Evolutionary conservation across 1,284 basidiomycete species (phyloP), one percentile per base, ranked within the genome.

Genomic region (Athelia sp.): DNA sequence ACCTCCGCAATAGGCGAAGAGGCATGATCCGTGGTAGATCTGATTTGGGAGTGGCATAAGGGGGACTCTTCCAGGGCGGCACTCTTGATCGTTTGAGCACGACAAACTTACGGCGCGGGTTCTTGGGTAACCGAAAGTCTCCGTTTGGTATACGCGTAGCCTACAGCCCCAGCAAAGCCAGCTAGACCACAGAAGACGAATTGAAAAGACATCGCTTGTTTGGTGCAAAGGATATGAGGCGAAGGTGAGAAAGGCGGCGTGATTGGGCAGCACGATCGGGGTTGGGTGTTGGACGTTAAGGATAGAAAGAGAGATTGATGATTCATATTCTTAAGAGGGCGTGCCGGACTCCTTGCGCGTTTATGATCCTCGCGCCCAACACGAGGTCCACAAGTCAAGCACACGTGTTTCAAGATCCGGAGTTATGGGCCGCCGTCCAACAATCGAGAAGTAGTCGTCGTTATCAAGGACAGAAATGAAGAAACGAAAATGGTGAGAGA

Each of bases 141-240:
- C 4, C 19, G 18, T 23, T 44, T 44, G 24, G 72, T 64, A 53
- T 68, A 79, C 2, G 76, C 74, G 53, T 80, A 81, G 46, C 79
- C 76, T 18, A 81, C 71, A 15, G 76, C 78, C 14, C 78, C 79
- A 50, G 79, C 78, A 55, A 80, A 70, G 14, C 78, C 79, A 17
- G 79, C 79, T 52, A 81, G 68, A 52, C 78, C 74, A 47, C 71
- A 76, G 48, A 76, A 71, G 21, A 78, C 72, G 50, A 78, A 68
- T 58, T 74, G 78, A 54, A 77, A 4, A 22, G 26, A 29, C 26
- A 29, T 29, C 13, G 26, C 13, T 6, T 6, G 26, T 6, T 29
- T 29, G 26, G 26, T 13, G 26, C 26, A 13, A 29, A 29, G 26
- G 26, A 29, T 29, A 29, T 29, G 6, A 29, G 26, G 13, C 13